Evolutionary conservation across 2,329 filamentous ascomycete species (phyloP), one percentile per base, ranked within the genome.

Genomic region (Fusarium neocosmosporiellum): DNA sequence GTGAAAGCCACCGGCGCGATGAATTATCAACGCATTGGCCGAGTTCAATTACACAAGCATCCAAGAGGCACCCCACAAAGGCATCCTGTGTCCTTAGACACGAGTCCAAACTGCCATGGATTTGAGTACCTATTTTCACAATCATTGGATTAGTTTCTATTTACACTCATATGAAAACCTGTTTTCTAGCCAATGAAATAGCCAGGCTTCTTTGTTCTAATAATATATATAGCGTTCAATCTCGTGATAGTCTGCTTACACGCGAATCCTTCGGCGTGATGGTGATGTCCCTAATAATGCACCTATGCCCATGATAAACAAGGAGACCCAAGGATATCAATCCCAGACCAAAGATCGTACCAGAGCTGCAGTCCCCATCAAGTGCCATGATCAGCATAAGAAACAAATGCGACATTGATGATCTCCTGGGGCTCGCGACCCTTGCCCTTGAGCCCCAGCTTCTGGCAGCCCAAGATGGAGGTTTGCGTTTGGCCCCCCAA

Each of bases 401-500:
- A 67, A 71, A 53, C 67, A 63, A 69, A 65, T 71, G 29, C 36
- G 55, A 59, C 58, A 41, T 31, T 65, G 70, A 65, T 67, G 55
- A 58, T 53, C 57, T 62, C 29, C 46, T 58, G 41, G 70, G 55
- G 39, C 54, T 31, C 55, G 39, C 24, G 36, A 59, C 27, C 67
- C 67, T 73, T 71, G 50, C 39, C 43, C 46, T 24, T 9, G 37
- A 60, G 27, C 57, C 33, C 18, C 55, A 63, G 33, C 27, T 27
- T 43, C 34, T 54, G 53, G 41, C 37, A 59, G 31, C 41, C 54
- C 54, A 24, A 39, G 14, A 18, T 39, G 13, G n/a, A 46, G 22
- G 14, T 33, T 20, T 46, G 24, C 39, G 36, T 31, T 18, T 43
- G 20, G 36, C 24, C 29, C 9, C 31, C 27, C 55, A 43, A 36